phyloP scores from a whole-genome alignment of 495 filamentous ascomycete genomes.

The Xylaria flabelliformis region DNA sequence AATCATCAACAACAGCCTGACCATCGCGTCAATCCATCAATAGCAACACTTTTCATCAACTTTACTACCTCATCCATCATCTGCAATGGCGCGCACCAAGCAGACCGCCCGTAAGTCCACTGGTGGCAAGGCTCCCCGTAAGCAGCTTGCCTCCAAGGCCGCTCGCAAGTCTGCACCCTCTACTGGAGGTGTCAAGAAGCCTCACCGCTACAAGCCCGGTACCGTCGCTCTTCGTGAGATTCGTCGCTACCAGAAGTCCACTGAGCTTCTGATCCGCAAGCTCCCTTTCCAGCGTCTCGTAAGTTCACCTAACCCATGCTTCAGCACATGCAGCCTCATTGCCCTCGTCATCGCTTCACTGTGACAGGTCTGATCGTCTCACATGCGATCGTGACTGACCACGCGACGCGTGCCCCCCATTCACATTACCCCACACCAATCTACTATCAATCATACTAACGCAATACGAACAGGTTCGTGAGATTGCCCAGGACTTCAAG shows the following conservation, averaged over 20 bases:
- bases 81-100: constrained; percentile 97
- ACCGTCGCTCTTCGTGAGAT: constrained; percentile 99
- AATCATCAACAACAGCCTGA: constrained; percentile 41
- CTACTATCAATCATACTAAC: constrained; percentile 40
- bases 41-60: constrained; percentile 56
- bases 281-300: constrained; percentile 99
- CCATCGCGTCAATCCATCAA: constrained; percentile 47
- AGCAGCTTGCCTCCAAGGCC: constrained; percentile 78
- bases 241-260: constrained; percentile 99
- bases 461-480: constrained; percentile 68
- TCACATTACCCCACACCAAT: background rate
- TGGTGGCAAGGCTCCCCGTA: constrained; percentile 99
- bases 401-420: constrained; percentile 16
- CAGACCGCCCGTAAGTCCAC: constrained; percentile 99
- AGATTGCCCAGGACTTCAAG: constrained; percentile 99
- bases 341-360: background rate
- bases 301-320: constrained; percentile 35
- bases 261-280: constrained; percentile 99
- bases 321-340: background rate
- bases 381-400: background rate
- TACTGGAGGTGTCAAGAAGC: constrained; percentile 96
- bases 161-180: constrained; percentile 63
- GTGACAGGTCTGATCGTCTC: background rate
- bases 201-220: constrained; percentile 99
- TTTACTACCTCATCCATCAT: constrained; percentile 53